These are phyloP conservation scores for Graphilbum fragrans DNA, from an alignment of 2,329 filamentous ascomycete genomes.

Conservation along the genomic window DNA sequence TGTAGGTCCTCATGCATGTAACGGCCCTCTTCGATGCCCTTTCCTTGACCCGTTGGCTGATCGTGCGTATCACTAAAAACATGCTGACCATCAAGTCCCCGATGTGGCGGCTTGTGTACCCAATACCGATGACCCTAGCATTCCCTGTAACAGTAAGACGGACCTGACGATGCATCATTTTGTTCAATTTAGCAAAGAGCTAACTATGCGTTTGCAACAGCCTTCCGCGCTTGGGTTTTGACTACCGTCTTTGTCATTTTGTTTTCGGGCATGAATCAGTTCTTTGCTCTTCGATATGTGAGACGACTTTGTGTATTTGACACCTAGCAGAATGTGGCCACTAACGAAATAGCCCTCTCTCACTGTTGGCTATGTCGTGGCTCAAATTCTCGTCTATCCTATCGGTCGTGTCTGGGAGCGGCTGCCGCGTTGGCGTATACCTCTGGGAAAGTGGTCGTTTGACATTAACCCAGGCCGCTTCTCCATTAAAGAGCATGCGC, in stretches of 20 bases:
- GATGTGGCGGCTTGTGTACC: conserved; percentile 7
- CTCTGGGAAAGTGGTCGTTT: conserved; percentile 18
- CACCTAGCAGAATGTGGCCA: neutral
- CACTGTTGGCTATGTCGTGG: conserved; percentile 41
- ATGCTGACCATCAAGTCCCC: conserved; percentile 4
- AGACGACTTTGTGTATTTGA: neutral
- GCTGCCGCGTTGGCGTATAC: conserved; percentile 37
- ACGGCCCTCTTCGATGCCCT: neutral
- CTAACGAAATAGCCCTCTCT: conserved; percentile 32
- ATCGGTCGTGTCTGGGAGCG: conserved; percentile 39
- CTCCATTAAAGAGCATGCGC: conserved; percentile 46
- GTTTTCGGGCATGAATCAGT: conserved; percentile 7
- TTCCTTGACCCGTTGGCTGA: neutral
- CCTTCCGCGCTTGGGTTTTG: conserved; percentile 6
- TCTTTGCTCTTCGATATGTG: conserved; percentile 7
- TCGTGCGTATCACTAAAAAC: neutral
- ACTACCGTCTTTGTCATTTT: conserved; percentile 6
- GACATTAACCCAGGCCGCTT: conserved; percentile 44
- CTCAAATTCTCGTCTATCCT: conserved; percentile 44
- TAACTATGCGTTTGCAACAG: neutral
- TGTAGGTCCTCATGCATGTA: conserved; percentile 2
- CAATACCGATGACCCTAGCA: conserved; percentile 7
- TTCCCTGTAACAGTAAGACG: conserved; percentile 6
- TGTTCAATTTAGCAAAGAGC: neutral
- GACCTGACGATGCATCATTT: neutral